A percentile compares a stretch with the other conserved stretches of the same genome.
These are phyloP conservation scores for Pestalotiopsis sp. DNA, from an alignment of 2,329 filamentous ascomycete species.

Conservation along the genomic window DNA sequence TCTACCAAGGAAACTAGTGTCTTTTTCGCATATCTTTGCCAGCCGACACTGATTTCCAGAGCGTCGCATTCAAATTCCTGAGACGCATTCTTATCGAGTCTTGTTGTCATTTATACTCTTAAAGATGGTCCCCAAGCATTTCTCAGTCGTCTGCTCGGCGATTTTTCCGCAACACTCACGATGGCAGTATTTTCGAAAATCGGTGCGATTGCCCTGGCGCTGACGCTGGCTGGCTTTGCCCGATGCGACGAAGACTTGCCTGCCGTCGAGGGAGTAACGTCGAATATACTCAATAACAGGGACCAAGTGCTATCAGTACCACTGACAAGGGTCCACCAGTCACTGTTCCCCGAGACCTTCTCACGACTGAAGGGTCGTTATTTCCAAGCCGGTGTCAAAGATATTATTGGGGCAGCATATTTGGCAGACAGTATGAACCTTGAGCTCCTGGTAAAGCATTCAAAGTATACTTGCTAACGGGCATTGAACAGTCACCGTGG, in stretches of 20 bases:
- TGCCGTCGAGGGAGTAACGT: slow-evolving; percentile 4
- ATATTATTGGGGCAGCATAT: slow-evolving; percentile 33
- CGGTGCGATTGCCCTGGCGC: not conserved
- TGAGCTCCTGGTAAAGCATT: not conserved
- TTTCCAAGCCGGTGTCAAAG: slow-evolving; percentile 30
- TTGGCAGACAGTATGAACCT: slow-evolving; percentile 29
- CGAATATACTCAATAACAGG: slow-evolving; percentile 18
- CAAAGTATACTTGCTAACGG: not conserved
- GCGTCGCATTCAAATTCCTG: slow-evolving; percentile 22
- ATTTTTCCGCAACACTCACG: slow-evolving; percentile 5
- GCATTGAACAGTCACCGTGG: slow-evolving; percentile 1
- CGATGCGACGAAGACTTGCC: not conserved
- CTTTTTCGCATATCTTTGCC: slow-evolving; percentile 9
- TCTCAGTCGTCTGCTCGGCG: slow-evolving; percentile 1
- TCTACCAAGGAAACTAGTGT: slow-evolving; percentile 11
- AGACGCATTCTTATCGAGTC: not conserved
- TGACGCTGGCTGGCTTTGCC: not conserved
- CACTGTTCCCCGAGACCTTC: slow-evolving; percentile 21
- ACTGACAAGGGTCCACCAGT: slow-evolving; percentile 28
- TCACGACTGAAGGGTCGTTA: slow-evolving; percentile 30
- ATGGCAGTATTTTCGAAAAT: slow-evolving; percentile 5
- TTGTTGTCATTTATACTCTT: not conserved
- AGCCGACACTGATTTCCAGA: slow-evolving; percentile 14
- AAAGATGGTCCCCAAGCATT: not conserved
- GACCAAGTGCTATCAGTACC: slow-evolving; percentile 28